Percentiles rank a stretch among this genome's conserved stretches.
phyloP scores from a whole-genome alignment of 495 filamentous ascomycete species.

The Aspergillus mulundensis region DNA sequence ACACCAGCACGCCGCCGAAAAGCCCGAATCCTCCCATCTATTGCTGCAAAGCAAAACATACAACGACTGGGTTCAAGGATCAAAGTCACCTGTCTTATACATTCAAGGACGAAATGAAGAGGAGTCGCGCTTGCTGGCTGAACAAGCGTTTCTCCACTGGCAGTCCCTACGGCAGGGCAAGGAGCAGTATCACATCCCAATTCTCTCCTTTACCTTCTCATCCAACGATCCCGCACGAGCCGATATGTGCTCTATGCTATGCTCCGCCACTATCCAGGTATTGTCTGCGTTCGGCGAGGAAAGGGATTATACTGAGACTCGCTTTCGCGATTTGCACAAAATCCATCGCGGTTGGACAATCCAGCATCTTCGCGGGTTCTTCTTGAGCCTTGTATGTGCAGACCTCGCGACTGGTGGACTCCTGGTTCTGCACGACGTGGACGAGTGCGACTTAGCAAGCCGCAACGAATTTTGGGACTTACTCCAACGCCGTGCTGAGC shows the following conservation, averaged over 20 bases:
- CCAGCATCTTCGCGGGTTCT: background rate
- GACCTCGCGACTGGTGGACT: background rate
- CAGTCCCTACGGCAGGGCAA: background rate
- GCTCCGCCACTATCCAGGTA: background rate
- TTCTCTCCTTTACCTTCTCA: background rate
- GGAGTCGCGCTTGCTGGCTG: background rate
- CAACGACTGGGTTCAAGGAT: background rate
- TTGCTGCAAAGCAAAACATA: background rate
- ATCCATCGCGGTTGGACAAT: background rate
- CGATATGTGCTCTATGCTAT: background rate
- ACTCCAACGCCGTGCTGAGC: background rate
- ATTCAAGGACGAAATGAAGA: background rate
- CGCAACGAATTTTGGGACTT: background rate
- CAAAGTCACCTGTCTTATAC: background rate
- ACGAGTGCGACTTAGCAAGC: background rate
- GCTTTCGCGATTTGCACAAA: background rate
- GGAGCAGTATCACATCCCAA: background rate
- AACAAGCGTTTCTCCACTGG: background rate
- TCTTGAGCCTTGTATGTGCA: background rate
- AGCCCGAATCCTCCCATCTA: background rate
- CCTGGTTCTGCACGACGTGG: background rate
- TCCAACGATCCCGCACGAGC: background rate
- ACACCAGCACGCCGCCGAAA: background rate
- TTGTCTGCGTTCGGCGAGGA: background rate
- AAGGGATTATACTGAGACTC: background rate